These are phyloP conservation scores for Neurospora sp. DNA, from an alignment of 2,329 filamentous ascomycete species.

Conservation along the genomic window DNA sequence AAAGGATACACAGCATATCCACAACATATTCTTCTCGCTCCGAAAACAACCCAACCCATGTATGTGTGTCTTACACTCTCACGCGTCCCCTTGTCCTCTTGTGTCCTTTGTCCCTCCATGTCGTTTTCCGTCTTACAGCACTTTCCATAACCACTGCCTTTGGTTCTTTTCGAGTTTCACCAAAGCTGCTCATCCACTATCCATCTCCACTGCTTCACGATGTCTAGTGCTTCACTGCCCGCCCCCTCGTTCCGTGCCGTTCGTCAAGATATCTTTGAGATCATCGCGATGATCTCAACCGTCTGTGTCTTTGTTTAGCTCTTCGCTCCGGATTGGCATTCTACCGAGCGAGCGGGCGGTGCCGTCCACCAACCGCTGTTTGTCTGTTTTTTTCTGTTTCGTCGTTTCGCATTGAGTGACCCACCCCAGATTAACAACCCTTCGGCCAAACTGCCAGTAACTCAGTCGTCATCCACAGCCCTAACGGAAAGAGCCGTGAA, in stretches of 20 bases:
- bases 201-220: neutral
- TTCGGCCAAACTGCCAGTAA: neutral
- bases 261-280: neutral
- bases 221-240: no score
- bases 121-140: neutral
- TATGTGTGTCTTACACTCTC: neutral
- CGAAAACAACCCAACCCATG: neutral
- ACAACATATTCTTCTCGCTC: neutral
- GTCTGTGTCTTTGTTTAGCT: no score
- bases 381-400: neutral
- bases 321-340: no score
- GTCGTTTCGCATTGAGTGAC: neutral
- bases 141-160: neutral
- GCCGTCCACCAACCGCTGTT: neutral
- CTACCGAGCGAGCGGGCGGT: neutral
- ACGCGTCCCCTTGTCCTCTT: neutral
- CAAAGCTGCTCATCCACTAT: neutral
- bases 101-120: neutral
- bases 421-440: neutral
- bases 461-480: neutral
- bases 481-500: neutral
- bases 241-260: neutral
- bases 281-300: neutral
- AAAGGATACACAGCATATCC: neutral
- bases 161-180: no score